Base-by-base conservation (phyloP, 306 rosid species). In the Cyamopsis tetragonoloba region DNA sequence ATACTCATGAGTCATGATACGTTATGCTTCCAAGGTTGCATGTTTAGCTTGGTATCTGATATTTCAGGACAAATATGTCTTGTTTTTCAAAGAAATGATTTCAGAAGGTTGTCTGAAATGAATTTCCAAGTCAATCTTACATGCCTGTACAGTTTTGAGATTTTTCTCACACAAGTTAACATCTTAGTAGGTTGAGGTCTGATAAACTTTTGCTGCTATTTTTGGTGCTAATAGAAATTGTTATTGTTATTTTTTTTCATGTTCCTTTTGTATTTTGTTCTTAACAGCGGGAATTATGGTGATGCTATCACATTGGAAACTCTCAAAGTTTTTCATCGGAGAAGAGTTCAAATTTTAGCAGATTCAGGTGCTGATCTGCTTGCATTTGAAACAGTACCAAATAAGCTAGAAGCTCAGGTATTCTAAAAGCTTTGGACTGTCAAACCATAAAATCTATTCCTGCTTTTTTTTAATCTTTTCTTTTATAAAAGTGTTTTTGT, bases 341-440 rank as follows among this genome's bases (percentile, higher is more conserved):
- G 83, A 71, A 84, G 88, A 70, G 86, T 84, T 75, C 88, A 81
- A 72, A 37, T 81, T 60, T 79, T 84, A 62, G 88, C 84, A 62
- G 78, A 78, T 46, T 72, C 88, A 28, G 80, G 88, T 62, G 59
- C 84, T 28, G 88, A 84, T 46, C 68, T 84, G 47, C 79, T 84
- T 68, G 88, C 88, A 7, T 81, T 81, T 78, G 88, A 84, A 72
- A 84, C 88, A 27, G 62, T 81, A 26, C 86, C 88, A 32, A 84
- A 84, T 75, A 81, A 81, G 73, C 56, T 84, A 26, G 88, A 84
- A 72, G 86, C 88, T 44, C 72, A 84, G 88, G 88, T 84, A 84
- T 68, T 14, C 37, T 42, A 42, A 39, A 67, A 61, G 15, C 41
- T 61, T 61, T 71, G 12, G 42, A 43, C 71, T 43, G 39, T 64